Base-by-base conservation (phyloP, 768 basidiomycete genomes). In the Collybia mongolica region DNA sequence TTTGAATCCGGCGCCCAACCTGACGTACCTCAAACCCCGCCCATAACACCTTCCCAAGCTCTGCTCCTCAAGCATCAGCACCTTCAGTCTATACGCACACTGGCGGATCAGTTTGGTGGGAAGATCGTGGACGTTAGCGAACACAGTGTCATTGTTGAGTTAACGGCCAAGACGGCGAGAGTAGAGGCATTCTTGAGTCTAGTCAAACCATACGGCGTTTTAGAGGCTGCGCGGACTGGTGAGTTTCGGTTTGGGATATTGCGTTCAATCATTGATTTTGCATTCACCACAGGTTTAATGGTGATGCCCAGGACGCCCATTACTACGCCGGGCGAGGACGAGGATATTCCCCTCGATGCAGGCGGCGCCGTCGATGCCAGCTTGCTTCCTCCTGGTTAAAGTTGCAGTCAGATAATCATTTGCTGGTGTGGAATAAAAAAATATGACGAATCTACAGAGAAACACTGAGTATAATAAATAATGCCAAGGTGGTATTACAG, bases 231-330 rank as follows among this genome's bases (percentile, higher is more conserved):
- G 18, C 75, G 97, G 48, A 94, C 93, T 28, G 96, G 95, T 95
- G 54, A 51, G 8, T 28, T 51, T 44, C 44, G 15, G 52, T 24
- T 37, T 18, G 43, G 12, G 3, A 54, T 26, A 37, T n/a, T 46
- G 32, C 42, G 24, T 23, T 24, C 15, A 26, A 28, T 38, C 42
- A 23, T 51, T 54, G 22, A 54, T 38, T 20, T 17, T 48, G 29
- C 46, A 23, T 44, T 14, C 41, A 45, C 44, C 28, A 5, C 54
- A 96, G 95, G 95, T 63, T 72, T 91, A 35, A 99, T 99, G 96
- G 95, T 91, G 5, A 97, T 99, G 90, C 97, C 97, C 3, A 83
- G 97, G 53, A 97, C 97, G 5, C 95, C 96, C 2, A 89, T 98
- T 61, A 65, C 80, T 14, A 64, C 58, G 3, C 50, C 60, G 5